A percentile compares a stretch with the other conserved stretches of the same genome.
Evolutionary conservation across 768 basidiomycete species (phyloP).

Genomic region (Naganishia randhawae): DNA sequence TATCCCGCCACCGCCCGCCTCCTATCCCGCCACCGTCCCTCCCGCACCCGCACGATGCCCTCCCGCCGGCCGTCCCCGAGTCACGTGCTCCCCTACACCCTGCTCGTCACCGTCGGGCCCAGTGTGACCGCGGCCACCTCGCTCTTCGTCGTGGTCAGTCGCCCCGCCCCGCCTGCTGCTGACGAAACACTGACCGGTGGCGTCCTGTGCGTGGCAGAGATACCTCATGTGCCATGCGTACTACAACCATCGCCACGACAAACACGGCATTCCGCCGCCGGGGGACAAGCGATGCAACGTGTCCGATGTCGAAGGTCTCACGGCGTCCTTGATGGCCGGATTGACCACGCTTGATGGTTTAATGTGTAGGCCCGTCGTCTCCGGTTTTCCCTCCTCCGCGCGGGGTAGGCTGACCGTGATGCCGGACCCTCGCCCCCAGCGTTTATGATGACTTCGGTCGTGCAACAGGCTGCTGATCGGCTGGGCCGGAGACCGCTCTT

Average conservation of each 20-base stretch:
- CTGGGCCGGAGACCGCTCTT: constrained; percentile 40
- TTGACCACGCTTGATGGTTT: constrained; percentile 42
- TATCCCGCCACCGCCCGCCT: background rate
- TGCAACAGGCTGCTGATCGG: constrained; percentile 40
- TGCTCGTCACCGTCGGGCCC: constrained; percentile 43
- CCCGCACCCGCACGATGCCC: background rate
- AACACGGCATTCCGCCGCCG: constrained; percentile 24
- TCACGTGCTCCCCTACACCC: constrained; percentile 37
- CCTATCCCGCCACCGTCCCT: background rate
- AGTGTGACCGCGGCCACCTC: constrained; percentile 42
- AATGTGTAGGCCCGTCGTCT: constrained; percentile 41
- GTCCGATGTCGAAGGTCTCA: constrained; percentile 37
- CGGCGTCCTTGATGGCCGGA: constrained; percentile 37
- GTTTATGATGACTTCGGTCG: constrained; percentile 39
- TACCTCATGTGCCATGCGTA: constrained; percentile 39
- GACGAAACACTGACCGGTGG: background rate
- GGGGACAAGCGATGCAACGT: constrained; percentile 35
- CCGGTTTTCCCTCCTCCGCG: too few species aligned
- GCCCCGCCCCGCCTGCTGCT: background rate
- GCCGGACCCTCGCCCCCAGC: constrained; percentile 29
- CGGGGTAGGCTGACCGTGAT: background rate
- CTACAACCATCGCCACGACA: constrained; percentile 16
- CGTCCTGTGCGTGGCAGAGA: constrained; percentile 26
- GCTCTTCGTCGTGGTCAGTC: constrained; percentile 41
- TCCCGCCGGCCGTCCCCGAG: background rate